These are phyloP conservation scores for Lentinus brumalis DNA, from an alignment of 768 basidiomycete genomes.

Conservation along the genomic window DNA sequence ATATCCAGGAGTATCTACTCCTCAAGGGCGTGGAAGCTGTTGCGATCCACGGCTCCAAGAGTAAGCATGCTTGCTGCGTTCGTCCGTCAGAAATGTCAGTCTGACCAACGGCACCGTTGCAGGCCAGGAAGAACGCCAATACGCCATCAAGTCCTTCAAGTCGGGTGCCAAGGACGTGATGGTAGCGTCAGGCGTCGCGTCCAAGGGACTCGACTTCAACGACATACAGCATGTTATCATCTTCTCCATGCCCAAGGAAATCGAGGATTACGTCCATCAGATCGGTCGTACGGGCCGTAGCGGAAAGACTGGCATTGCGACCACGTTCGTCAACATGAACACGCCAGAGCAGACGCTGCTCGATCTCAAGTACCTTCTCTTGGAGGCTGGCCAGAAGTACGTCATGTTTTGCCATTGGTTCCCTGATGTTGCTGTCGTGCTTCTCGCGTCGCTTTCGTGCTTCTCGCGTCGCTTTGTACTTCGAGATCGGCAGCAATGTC, in stretches of 20 bases:
- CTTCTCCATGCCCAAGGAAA: constrained; percentile 99
- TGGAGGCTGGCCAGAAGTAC: constrained; percentile 98
- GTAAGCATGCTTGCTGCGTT: constrained; percentile 45
- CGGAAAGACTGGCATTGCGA: constrained; percentile 98
- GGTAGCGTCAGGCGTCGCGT: constrained; percentile 98
- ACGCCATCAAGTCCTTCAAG: constrained; percentile 98
- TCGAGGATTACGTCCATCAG: constrained; percentile 99
- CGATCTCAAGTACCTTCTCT: constrained; percentile 94
- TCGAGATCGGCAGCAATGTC: neutral
- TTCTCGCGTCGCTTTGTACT: neutral
- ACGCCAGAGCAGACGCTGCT: constrained; percentile 94
- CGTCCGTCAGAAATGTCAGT: neutral
- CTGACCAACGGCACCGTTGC: neutral
- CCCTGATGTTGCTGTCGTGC: neutral
- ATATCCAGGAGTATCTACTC: constrained; percentile 97
- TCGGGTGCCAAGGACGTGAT: constrained; percentile 97
- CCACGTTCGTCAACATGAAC: constrained; percentile 98
- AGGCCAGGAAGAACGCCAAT: constrained; percentile 99
- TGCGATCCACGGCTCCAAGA: constrained; percentile 97
- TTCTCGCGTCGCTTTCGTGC: neutral
- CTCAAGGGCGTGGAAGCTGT: constrained; percentile 98
- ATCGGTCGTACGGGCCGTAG: constrained; percentile 97
- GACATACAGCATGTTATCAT: constrained; percentile 99
- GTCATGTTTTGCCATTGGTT: constrained; percentile 28
- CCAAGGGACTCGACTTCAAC: constrained; percentile 97